Evolutionary conservation across 129 eudicot species (phyloP).

Genomic region (Sambucus nigra): DNA sequence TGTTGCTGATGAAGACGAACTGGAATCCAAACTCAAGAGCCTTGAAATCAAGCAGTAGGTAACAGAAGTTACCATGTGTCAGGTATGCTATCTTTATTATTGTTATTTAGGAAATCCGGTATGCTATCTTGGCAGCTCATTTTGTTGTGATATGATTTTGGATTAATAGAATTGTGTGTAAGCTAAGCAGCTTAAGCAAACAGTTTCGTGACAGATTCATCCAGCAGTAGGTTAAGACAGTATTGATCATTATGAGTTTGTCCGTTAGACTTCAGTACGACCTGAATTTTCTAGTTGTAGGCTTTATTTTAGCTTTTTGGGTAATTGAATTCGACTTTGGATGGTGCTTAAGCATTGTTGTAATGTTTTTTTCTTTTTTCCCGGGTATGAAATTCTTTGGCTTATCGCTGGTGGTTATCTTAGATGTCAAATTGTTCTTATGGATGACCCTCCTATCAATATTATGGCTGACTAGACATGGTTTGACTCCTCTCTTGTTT

Average conservation of each 20-base stretch:
- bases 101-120: no score
- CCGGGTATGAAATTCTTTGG: no score
- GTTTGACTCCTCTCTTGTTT: no score
- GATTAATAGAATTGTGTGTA: neutral
- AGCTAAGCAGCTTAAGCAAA: neutral
- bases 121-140: no score
- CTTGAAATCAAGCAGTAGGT: slow-evolving; percentile 53
- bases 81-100: neutral
- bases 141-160: neutral
- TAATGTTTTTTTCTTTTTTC: no score
- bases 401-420: no score
- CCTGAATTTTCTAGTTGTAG: slow-evolving; percentile 1
- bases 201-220: neutral
- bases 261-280: slow-evolving; percentile 1
- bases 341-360: no score
- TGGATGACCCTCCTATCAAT: no score
- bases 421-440: no score
- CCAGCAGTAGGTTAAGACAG: slow-evolving; percentile 4
- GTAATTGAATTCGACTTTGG: no score
- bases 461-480: no score
- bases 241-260: neutral
- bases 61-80: slow-evolving; percentile 6
- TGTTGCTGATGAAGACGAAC: slow-evolving; percentile 27
- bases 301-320: no score
- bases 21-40: slow-evolving; percentile 49